Evolutionary conservation across 1,284 basidiomycete species (phyloP), one percentile per base, ranked within the genome.

Genomic region (Cutaneotrichosporon cyanovorans): DNA sequence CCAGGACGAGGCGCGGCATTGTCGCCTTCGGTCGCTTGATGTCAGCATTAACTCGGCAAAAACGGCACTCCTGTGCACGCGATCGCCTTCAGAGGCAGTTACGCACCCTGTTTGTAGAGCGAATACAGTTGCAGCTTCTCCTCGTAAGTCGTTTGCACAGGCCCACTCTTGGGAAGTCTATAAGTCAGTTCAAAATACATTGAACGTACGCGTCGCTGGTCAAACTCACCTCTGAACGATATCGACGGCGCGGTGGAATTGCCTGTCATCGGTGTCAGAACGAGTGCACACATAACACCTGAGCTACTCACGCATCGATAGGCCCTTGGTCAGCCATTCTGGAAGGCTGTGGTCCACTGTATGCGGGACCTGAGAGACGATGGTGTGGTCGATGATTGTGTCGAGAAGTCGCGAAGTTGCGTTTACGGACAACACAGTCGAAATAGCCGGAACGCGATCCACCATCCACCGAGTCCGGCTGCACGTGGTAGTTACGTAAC

Each of bases 101-200:
- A 37, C 68, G 37, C 40, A 90, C 88, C 87, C 80, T 93, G 89
- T 71, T 92, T 92, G 71, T 88, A 92, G 60, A 91, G 75, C 82
- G 88, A 89, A 68, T 97, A 97, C 78, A 97, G 87, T 14, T 83
- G 81, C 9, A 97, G 75, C 69, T 97, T 97, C 69, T 96, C 92
- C 60, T 96, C 92, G 69, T 96, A 97, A 45, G 82, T 87, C 0
- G 92, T 96, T 72, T 96, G 91, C 57, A 96, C 92, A 34, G 91
- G 89, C 0, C 93, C 91, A 10, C 84, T 86, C 75, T 93, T 93
- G 1, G 93, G 91, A 18, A 97, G 74, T 51, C 74, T 75, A 38
- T 10, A 28, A 12, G 38, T 44, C n/a, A 46, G 51, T 22, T 2
- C 22, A 14, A 3, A 20, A 6, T 15, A 34, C 38, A 21, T 18